Evolutionary conservation across 768 basidiomycete genomes (phyloP).

Genomic region (Serpula lacrymans): DNA sequence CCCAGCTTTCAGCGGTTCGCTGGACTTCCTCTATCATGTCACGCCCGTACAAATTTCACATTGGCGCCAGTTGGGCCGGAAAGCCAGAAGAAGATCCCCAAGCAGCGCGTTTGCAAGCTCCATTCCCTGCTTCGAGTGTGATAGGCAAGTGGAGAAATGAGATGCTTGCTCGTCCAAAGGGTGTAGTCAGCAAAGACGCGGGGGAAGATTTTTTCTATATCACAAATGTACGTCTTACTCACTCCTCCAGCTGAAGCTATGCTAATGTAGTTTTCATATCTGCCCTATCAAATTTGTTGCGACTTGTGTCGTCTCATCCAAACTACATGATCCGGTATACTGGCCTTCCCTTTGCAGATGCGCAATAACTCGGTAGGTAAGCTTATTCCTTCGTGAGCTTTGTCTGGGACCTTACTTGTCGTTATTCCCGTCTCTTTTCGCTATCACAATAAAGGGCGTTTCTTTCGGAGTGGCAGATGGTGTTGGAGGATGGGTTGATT

Average conservation of each 20-base stretch:
- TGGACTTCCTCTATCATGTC: constrained; percentile 24
- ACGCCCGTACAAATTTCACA: constrained; percentile 66
- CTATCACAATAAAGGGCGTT: constrained; percentile 48
- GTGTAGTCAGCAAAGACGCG: constrained; percentile 34
- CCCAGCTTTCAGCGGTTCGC: constrained; percentile 5
- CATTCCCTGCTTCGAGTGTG: constrained; percentile 55
- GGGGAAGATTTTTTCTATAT: constrained; percentile 68
- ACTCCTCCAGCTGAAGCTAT: not conserved
- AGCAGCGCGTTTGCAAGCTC: constrained; percentile 31
- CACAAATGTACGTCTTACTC: constrained; percentile 52
- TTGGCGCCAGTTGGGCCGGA: constrained; percentile 75
- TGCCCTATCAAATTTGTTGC: too few relatives aligned
- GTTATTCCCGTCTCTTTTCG: constrained; percentile 17
- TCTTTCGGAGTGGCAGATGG: constrained; percentile 89
- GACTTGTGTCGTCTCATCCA: too few relatives aligned
- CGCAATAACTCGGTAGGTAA: constrained; percentile 69
- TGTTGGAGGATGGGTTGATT: constrained; percentile 87
- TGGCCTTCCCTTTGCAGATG: constrained; percentile 54
- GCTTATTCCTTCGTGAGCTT: constrained; percentile 16
- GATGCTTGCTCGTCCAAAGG: constrained; percentile 47
- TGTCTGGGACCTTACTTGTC: constrained; percentile 32
- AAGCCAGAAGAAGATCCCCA: constrained; percentile 51
- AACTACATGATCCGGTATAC: not conserved
- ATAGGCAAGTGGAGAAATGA: constrained; percentile 71
- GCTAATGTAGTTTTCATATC: constrained; percentile 3